Evolutionary conservation across 1,284 basidiomycete genomes (phyloP).

Genomic region (Puccinia polysora): DNA sequence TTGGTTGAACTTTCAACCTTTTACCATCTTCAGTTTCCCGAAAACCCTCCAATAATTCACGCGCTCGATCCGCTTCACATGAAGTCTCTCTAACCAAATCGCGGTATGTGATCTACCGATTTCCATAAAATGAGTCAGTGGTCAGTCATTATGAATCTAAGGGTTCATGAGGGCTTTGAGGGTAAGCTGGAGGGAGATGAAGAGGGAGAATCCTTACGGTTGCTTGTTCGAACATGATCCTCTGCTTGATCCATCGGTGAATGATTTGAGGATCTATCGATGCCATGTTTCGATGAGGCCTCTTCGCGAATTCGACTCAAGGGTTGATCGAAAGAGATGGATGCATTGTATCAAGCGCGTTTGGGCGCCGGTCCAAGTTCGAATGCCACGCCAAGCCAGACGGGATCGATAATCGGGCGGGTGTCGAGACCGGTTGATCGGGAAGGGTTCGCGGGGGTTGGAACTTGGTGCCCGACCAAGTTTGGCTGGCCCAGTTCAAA

Average conservation of each 20-base stretch:
- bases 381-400: too few species aligned
- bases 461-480: too few species aligned
- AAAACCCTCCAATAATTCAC: constrained; percentile 24
- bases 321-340: too few species aligned
- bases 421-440: too few species aligned
- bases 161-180: not conserved
- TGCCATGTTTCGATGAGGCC: too few species aligned
- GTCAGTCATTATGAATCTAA: not conserved
- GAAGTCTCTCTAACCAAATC: constrained; percentile 7
- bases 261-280: not conserved
- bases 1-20: constrained; percentile 20
- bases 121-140: too few species aligned
- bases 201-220: constrained; percentile 1
- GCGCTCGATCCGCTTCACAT: constrained; percentile 8
- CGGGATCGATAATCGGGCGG: too few species aligned
- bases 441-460: too few species aligned
- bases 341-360: too few species aligned
- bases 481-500: too few species aligned
- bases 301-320: too few species aligned
- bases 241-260: constrained; percentile 32
- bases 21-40: constrained; percentile 15
- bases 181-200: not conserved
- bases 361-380: too few species aligned
- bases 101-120: constrained; percentile 30
- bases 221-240: constrained; percentile 37